Conservation (phyloP, 2,329 filamentous ascomycete species). For the Fusarium buharicum region DNA sequence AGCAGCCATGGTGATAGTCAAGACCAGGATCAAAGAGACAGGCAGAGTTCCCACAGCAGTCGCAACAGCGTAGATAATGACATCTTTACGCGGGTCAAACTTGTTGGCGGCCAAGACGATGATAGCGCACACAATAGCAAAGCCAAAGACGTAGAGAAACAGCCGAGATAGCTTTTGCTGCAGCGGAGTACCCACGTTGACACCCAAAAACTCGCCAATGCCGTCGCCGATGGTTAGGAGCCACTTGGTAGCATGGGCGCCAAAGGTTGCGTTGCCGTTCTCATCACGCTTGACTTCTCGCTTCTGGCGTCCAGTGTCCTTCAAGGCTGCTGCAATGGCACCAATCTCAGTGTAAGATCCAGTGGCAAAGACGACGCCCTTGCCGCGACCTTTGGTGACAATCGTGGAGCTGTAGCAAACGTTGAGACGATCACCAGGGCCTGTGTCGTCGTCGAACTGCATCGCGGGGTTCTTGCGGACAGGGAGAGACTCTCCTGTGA, state of each 20-base stretch:
- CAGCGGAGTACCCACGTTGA: conserved; percentile 70
- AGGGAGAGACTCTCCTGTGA: conserved; percentile 59
- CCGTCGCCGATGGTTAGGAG: conserved; percentile 44
- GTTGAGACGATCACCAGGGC: conserved; percentile 67
- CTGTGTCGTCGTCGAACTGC: conserved; percentile 55
- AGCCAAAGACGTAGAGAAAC: conserved; percentile 64
- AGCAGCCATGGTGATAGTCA: conserved; percentile 68
- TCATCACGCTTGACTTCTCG: conserved; percentile 55
- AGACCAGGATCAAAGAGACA: conserved; percentile 59
- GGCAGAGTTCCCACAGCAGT: conserved; percentile 59
- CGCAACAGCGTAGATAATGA: conserved; percentile 54
- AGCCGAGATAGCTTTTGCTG: conserved; percentile 75
- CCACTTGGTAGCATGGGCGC: conserved; percentile 49
- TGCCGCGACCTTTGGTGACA: conserved; percentile 69
- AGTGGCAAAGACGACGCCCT: conserved; percentile 70
- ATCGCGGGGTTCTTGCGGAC: conserved; percentile 61
- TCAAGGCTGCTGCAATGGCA: conserved; percentile 64
- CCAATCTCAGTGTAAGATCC: conserved; percentile 72
- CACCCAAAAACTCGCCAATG: conserved; percentile 56
- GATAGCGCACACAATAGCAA: conserved; percentile 38
- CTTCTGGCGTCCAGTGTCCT: conserved; percentile 48
- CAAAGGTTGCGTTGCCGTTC: conserved; percentile 52
- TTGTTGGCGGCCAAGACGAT: conserved; percentile 35
- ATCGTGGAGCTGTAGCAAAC: conserved; percentile 72
- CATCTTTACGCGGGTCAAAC: conserved; percentile 50